phyloP scores from a whole-genome alignment of 139 green algal species.

The Tetradesmus obliquus region DNA sequence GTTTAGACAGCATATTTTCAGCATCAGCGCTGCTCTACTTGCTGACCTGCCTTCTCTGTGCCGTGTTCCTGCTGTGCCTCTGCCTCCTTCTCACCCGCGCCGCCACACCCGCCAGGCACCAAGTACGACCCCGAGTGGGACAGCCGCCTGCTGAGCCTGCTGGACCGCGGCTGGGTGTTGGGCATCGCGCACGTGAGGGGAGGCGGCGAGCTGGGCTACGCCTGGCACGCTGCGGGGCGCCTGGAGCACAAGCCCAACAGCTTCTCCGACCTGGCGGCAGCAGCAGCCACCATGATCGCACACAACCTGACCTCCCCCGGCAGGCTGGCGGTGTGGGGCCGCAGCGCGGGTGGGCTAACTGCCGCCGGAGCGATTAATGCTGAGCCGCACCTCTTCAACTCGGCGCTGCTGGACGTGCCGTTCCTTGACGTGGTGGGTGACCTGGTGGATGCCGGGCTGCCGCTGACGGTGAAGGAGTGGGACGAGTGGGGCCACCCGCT shows the following conservation, averaged over 20 bases:
- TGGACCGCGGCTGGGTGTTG: conserved; percentile 86
- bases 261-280: conserved; percentile 86
- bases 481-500: conserved; percentile 73
- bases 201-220: conserved; percentile 83
- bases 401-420: conserved; percentile 63
- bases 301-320: conserved; percentile 65
- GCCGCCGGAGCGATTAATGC: conserved; percentile 84
- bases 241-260: conserved; percentile 85
- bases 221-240: conserved; percentile 88
- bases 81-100: not conserved
- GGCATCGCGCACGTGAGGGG: conserved; percentile 88
- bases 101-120: conserved; percentile 39
- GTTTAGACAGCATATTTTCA: not conserved
- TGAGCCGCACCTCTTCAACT: conserved; percentile 72
- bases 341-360: conserved; percentile 81
- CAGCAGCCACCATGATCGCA: conserved; percentile 71
- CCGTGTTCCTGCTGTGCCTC: not conserved
- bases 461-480: conserved; percentile 70
- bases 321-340: conserved; percentile 73
- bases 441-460: conserved; percentile 57
- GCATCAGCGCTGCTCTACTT: not conserved
- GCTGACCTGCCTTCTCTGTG: not conserved
- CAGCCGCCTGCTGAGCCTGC: conserved; percentile 65
- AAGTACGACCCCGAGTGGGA: conserved; percentile 73
- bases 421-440: conserved; percentile 70